A percentile compares a stretch with the other conserved stretches of the same genome.
phyloP scores from a whole-genome alignment of 345 rosid species.

The Aquilaria malaccensis region DNA sequence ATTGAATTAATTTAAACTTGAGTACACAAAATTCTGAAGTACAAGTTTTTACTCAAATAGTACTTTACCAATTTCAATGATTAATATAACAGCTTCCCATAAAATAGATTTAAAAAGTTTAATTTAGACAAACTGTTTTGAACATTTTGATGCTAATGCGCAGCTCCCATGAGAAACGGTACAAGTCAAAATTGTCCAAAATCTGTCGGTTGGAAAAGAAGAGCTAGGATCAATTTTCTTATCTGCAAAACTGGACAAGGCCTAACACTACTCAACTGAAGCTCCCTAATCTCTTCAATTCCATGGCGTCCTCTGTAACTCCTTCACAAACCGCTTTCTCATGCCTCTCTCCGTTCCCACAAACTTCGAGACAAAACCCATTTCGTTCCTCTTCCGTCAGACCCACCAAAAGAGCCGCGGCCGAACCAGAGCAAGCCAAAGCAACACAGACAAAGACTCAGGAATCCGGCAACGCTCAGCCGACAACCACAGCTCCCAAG shows the following conservation, averaged over 20 bases:
- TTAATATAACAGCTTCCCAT: no score
- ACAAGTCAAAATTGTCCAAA: no score
- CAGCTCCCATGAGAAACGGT: no score
- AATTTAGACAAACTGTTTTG: no score
- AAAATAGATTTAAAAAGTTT: no score
- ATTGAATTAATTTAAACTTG: no score
- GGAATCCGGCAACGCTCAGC: slow-evolving; percentile 27
- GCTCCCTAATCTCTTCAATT: slow-evolving; percentile 5
- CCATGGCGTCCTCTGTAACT: slow-evolving; percentile 60
- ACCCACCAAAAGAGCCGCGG: slow-evolving; percentile 28
- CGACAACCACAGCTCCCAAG: slow-evolving; percentile 32
- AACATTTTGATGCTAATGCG: no score
- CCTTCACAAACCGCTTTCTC: slow-evolving; percentile 33
- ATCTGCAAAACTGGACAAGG: slow-evolving; percentile 7
- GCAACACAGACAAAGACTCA: slow-evolving; percentile 21
- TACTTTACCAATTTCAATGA: no score
- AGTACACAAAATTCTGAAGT: no score
- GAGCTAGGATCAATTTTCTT: slow-evolving; percentile 2
- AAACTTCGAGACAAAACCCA: slow-evolving; percentile 15
- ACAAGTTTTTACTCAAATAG: no score
- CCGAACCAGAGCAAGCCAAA: slow-evolving; percentile 50
- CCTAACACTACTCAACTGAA: background rate
- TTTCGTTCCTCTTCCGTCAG: slow-evolving; percentile 18
- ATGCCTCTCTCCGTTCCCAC: slow-evolving; percentile 21
- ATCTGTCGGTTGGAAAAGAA: background rate